Evolutionary conservation across 441 rosid genomes (phyloP).

Genomic region (Codiaeum variegatum): DNA sequence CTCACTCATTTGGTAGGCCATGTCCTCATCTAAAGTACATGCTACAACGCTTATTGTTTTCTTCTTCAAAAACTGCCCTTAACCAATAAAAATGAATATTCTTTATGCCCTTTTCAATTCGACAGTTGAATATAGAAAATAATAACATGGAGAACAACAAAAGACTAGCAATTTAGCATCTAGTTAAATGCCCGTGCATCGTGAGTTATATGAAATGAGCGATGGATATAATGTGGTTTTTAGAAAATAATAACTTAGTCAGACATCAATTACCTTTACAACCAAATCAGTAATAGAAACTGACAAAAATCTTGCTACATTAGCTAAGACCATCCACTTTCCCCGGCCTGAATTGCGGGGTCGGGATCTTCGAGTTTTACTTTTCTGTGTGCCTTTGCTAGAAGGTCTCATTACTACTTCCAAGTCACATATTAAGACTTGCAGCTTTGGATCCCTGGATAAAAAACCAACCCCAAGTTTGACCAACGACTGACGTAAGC

Average conservation of each 20-base stretch:
- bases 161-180: neutral
- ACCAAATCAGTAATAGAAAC: conserved; percentile 78
- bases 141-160: neutral
- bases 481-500: conserved; percentile 88
- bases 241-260: neutral
- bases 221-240: neutral
- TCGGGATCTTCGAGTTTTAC: conserved; percentile 41
- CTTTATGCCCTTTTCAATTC: neutral
- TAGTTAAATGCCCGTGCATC: neutral
- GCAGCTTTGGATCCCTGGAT: conserved; percentile 92
- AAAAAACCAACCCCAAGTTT: conserved; percentile 87
- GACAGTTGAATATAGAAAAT: neutral
- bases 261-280: conserved; percentile 57
- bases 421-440: conserved; percentile 70
- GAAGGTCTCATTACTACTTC: conserved; percentile 81
- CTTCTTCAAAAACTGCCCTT: neutral
- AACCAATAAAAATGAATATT: neutral
- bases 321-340: conserved; percentile 91
- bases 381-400: conserved; percentile 44
- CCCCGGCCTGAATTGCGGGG: conserved; percentile 72
- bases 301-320: conserved; percentile 81
- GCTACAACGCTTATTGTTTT: neutral
- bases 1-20: neutral
- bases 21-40: neutral
- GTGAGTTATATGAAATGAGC: neutral